Conservation (phyloP, 805 yeast species). For the Cyberlindnera xishuangbannaensis region DNA sequence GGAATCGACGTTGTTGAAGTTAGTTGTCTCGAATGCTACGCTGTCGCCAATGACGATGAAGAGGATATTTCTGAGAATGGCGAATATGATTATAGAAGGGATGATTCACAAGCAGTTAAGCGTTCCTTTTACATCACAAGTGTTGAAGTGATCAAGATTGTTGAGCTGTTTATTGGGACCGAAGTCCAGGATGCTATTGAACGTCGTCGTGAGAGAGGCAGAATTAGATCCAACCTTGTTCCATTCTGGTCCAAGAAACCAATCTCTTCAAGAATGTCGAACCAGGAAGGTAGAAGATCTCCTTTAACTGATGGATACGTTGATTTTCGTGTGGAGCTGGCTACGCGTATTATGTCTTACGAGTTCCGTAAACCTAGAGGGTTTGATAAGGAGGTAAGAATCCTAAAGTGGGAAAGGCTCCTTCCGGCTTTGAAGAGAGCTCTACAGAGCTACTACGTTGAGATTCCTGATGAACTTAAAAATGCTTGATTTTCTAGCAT, state of each 20-base stretch:
- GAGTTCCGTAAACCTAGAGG: slow-evolving; percentile 60
- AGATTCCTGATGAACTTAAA: slow-evolving; percentile 35
- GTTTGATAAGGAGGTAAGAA: slow-evolving; percentile 62
- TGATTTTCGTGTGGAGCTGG: slow-evolving; percentile 46
- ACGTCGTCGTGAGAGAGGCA: slow-evolving; percentile 57
- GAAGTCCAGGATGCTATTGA: slow-evolving; percentile 41
- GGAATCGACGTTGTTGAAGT: slow-evolving; percentile 52
- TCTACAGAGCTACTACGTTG: slow-evolving; percentile 58
- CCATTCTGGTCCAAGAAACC: slow-evolving; percentile 64
- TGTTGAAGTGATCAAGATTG: slow-evolving; percentile 62
- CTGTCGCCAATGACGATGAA: slow-evolving; percentile 29
- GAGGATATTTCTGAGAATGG: too few species aligned
- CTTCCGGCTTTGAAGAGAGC: slow-evolving; percentile 59
- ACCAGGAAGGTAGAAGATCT: slow-evolving; percentile 10
- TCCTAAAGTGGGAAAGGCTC: slow-evolving; percentile 54
- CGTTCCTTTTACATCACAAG: slow-evolving; percentile 47
- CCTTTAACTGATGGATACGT: slow-evolving; percentile 20
- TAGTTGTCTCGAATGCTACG: slow-evolving; percentile 47
- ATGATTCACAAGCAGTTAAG: too few species aligned
- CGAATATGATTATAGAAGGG: too few species aligned
- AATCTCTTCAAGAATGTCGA: slow-evolving; percentile 35
- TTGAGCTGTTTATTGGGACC: slow-evolving; percentile 53
- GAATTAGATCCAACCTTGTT: slow-evolving; percentile 59
- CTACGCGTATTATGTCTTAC: slow-evolving; percentile 60
- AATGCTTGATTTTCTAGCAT: background rate